These are phyloP conservation scores for Pseudogymnoascus sp. DNA, from an alignment of 2,329 filamentous ascomycete genomes.

Conservation along the genomic window DNA sequence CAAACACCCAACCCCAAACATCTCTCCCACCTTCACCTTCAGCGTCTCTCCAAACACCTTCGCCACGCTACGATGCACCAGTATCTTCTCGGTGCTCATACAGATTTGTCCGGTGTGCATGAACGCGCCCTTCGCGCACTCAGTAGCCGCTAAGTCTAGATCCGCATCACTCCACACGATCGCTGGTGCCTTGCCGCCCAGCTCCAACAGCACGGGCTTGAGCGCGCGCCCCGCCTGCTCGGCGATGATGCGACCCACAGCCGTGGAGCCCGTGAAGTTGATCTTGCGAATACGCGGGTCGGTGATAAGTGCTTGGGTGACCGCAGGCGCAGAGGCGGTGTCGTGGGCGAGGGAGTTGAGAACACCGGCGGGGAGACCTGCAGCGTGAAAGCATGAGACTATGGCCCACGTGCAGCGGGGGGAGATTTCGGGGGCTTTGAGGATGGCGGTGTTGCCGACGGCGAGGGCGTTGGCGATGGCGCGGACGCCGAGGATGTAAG, in stretches of 20 bases:
- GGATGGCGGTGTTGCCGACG: conserved; percentile 67
- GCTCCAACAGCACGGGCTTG: conserved; percentile 74
- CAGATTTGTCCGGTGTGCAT: conserved; percentile 74
- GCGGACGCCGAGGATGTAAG: conserved; percentile 49
- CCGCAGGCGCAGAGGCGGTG: conserved; percentile 57
- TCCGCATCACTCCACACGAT: conserved; percentile 79
- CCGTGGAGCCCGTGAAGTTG: conserved; percentile 78
- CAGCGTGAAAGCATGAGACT: conserved; percentile 59
- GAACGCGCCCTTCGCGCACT: conserved; percentile 66
- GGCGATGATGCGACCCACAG: conserved; percentile 67
- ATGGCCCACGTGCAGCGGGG: conserved; percentile 60
- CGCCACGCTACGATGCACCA: conserved; percentile 46
- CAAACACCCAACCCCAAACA: conserved; percentile 46
- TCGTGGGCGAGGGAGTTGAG: conserved; percentile 66
- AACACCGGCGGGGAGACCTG: conserved; percentile 68
- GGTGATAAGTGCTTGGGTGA: conserved; percentile 63
- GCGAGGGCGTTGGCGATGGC: conserved; percentile 61
- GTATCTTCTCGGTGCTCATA: conserved; percentile 75
- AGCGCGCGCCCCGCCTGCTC: conserved; percentile 63
- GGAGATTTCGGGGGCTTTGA: conserved; percentile 65
- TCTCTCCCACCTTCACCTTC: conserved; percentile 33
- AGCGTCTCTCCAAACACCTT: conserved; percentile 38
- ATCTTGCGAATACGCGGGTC: conserved; percentile 67
- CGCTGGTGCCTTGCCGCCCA: conserved; percentile 75
- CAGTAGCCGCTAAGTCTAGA: conserved; percentile 61